These are phyloP conservation scores for Rutstroemia sp. DNA, from an alignment of 2,329 filamentous ascomycete species.

Conservation along the genomic window DNA sequence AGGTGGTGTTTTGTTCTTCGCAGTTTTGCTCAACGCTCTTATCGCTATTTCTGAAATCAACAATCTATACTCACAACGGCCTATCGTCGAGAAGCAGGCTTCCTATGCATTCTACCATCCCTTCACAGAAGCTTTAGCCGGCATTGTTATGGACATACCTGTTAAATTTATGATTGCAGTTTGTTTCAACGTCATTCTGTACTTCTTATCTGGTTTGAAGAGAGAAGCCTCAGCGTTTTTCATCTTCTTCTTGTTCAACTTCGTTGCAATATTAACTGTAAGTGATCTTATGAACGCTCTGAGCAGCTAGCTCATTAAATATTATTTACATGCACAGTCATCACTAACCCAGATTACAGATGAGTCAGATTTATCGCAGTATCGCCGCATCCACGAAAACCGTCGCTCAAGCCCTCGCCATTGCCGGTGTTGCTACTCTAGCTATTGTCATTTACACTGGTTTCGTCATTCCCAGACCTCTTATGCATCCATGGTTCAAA, in stretches of 20 bases:
- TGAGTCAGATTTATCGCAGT: constrained; percentile 79
- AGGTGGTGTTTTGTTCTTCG: constrained; percentile 59
- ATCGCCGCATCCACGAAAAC: constrained; percentile 70
- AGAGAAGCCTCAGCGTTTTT: constrained; percentile 74
- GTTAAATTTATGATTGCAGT: constrained; percentile 45
- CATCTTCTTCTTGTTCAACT: constrained; percentile 50
- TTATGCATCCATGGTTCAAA: constrained; percentile 71
- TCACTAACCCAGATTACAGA: constrained; percentile 29
- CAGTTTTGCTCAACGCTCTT: constrained; percentile 57
- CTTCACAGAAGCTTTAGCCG: constrained; percentile 45
- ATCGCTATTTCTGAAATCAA: constrained; percentile 51
- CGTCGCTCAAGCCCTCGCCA: constrained; percentile 55
- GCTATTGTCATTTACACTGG: constrained; percentile 30
- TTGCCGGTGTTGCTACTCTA: constrained; percentile 43
- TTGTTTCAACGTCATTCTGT: constrained; percentile 67
- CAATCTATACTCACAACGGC: constrained; percentile 29
- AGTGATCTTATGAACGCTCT: no score
- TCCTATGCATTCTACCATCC: constrained; percentile 42
- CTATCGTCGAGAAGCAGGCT: constrained; percentile 40
- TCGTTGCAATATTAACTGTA: constrained; percentile 30
- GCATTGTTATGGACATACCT: constrained; percentile 48
- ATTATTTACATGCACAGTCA: no score
- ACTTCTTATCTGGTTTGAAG: constrained; percentile 80
- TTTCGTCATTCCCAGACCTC: constrained; percentile 37
- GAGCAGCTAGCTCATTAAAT: no score